A percentile compares a stretch with the other conserved stretches of the same genome.
Evolutionary conservation across 495 filamentous ascomycete genomes (phyloP).

Genomic region (Penicillium turbatum): DNA sequence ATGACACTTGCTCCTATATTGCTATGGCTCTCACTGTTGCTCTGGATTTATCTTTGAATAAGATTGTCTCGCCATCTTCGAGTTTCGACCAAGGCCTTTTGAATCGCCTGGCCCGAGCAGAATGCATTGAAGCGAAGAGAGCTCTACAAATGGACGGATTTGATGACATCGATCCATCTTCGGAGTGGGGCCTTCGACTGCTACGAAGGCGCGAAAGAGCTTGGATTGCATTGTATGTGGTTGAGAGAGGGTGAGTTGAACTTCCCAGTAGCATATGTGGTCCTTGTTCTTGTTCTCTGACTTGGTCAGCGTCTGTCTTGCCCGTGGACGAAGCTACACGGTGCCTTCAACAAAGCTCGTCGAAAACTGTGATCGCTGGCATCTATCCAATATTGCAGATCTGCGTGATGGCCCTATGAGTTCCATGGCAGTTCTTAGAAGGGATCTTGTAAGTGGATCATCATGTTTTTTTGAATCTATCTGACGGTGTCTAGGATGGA

Average conservation of each 20-base stretch:
- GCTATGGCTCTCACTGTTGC: slow-evolving; percentile 65
- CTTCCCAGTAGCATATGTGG: background rate
- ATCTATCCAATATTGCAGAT: slow-evolving; percentile 57
- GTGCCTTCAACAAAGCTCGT: slow-evolving; percentile 61
- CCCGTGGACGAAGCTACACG: slow-evolving; percentile 62
- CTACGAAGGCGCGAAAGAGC: slow-evolving; percentile 61
- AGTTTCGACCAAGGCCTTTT: slow-evolving; percentile 46
- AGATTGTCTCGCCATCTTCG: slow-evolving; percentile 55
- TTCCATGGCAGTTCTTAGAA: slow-evolving; percentile 62
- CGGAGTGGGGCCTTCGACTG: slow-evolving; percentile 54
- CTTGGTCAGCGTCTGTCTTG: slow-evolving; percentile 56
- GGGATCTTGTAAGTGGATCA: slow-evolving; percentile 53
- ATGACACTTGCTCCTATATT: slow-evolving; percentile 68
- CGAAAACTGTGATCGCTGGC: slow-evolving; percentile 64
- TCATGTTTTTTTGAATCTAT: background rate
- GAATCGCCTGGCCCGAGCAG: slow-evolving; percentile 51
- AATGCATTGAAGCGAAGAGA: slow-evolving; percentile 61
- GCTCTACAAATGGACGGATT: slow-evolving; percentile 66
- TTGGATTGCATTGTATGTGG: slow-evolving; percentile 67
- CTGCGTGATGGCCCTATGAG: slow-evolving; percentile 63
- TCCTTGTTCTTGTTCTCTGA: slow-evolving; percentile 16
- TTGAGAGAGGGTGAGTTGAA: slow-evolving; percentile 59
- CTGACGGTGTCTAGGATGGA: slow-evolving; percentile 43
- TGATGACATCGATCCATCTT: slow-evolving; percentile 55
- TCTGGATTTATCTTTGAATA: slow-evolving; percentile 64